Evolutionary conservation across 2,329 filamentous ascomycete genomes (phyloP), one percentile per base, ranked within the genome.

Genomic region (Pseudogymnoascus sp.): DNA sequence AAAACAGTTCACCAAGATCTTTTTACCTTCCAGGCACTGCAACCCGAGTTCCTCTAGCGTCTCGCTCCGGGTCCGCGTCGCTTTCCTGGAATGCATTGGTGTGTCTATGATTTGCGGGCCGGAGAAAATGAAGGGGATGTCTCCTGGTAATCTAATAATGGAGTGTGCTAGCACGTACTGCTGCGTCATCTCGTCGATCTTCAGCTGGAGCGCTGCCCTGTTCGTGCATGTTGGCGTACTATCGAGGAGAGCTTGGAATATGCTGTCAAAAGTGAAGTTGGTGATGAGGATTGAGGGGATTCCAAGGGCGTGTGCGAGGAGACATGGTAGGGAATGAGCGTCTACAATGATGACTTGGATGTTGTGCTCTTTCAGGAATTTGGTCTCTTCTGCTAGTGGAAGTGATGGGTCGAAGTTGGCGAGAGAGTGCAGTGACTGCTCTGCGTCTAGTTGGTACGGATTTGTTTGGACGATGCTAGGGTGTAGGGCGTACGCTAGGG

Each of bases 221-320:
- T 64, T 37, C 2, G 28, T 33, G 35, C 19, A 62, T 37, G 46
- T 37, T 64, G 64, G 62, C 28, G 37, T 59, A 60, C 59, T 50
- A 26, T 65, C 64, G 28, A 65, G 38, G 31, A 65, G 37, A 7
- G 59, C 50, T 38, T 65, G 62, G 26, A 62, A 65, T 14, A 65
- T 65, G 41, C 64, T 65, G 61, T 65, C 64, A 31, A 65, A 65
- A 2, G 64, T 65, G 62, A 65, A 65, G 41, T 65, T 65, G 33
- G 64, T 65, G 59, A 65, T 41, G 19, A 65, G 62, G 38, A 65
- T 64, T 24, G 62, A 59, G 1, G 62, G 62, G 10, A 64, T 65
- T n/a, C 41, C 46, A 37, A 65, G 40, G 16, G 62, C 31, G 12
- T 64, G 33, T n/a, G 59, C 59, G n/a, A 65, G n/a, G 10, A 65